Evolutionary conservation across 371 early-diverging fungal species (phyloP).

Genomic region (Mortierella sp.): DNA sequence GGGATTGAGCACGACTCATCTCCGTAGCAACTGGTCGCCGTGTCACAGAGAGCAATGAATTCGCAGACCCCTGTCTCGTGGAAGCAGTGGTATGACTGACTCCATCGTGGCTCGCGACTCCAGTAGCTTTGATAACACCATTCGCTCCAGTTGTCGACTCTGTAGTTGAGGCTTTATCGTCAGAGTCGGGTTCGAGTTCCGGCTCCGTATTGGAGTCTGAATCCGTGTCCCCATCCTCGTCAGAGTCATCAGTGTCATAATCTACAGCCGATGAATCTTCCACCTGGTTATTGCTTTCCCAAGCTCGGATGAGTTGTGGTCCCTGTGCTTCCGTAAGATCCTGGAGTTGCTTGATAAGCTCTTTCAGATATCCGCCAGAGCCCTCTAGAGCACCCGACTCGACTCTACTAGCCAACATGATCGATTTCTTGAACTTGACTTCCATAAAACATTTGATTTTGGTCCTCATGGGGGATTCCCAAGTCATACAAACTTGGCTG

Average conservation of each 20-base stretch:
- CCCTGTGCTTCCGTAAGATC: slow-evolving; percentile 19
- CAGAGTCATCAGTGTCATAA: too few relatives aligned
- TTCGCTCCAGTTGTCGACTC: not conserved
- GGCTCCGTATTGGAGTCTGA: too few relatives aligned
- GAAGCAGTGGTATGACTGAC: not conserved
- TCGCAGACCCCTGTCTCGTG: not conserved
- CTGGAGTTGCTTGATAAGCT: slow-evolving; percentile 23
- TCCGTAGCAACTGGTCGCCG: not conserved
- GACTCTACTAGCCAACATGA: slow-evolving; percentile 40
- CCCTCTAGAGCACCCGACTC: slow-evolving; percentile 37
- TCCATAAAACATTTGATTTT: slow-evolving; percentile 38
- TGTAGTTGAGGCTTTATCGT: not conserved
- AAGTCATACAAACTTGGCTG: slow-evolving; percentile 46
- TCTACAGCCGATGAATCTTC: not conserved
- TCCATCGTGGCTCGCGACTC: not conserved
- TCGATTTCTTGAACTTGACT: slow-evolving; percentile 42
- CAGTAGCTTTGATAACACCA: not conserved
- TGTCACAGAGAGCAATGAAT: not conserved
- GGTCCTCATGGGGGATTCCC: slow-evolving; percentile 26
- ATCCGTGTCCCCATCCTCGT: too few relatives aligned
- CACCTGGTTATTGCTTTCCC: not conserved
- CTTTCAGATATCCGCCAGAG: slow-evolving; percentile 28
- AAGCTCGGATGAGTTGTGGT: slow-evolving; percentile 3
- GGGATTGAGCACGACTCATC: slow-evolving; percentile 30
- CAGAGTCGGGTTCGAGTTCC: too few relatives aligned